These are phyloP conservation scores for Chamaenerion angustifolium DNA, from an alignment of 345 rosid species.

Conservation along the genomic window DNA sequence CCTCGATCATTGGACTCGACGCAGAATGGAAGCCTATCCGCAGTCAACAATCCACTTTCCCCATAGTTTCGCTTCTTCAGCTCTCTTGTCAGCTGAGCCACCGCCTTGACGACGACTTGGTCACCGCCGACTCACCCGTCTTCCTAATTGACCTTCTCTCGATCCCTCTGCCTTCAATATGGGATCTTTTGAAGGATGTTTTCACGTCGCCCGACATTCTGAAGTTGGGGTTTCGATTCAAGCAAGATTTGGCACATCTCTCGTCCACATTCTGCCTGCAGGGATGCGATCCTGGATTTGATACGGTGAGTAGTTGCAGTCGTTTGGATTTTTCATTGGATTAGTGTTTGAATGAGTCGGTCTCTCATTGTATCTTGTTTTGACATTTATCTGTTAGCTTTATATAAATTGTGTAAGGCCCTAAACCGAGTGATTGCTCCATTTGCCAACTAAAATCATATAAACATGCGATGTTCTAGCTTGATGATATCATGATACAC, in stretches of 20 bases:
- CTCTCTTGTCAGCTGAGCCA: constrained; percentile 46
- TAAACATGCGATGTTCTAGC: no score
- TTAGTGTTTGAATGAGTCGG: neutral
- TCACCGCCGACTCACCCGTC: constrained; percentile 27
- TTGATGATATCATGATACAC: neutral
- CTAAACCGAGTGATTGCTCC: no score
- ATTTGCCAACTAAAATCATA: no score
- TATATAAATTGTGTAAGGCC: no score
- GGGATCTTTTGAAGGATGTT: constrained; percentile 47
- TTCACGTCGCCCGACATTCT: constrained; percentile 58
- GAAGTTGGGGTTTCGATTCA: constrained; percentile 71
- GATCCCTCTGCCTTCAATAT: constrained; percentile 38
- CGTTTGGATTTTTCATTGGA: neutral
- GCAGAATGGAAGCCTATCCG: constrained; percentile 81
- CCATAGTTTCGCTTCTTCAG: constrained; percentile 67
- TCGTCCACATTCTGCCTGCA: constrained; percentile 60
- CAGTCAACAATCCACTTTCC: constrained; percentile 26
- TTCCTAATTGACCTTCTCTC: constrained; percentile 57
- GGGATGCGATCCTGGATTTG: constrained; percentile 56
- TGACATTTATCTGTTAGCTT: no score
- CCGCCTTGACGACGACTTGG: constrained; percentile 6
- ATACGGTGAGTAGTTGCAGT: constrained; percentile 25
- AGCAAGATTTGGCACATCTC: constrained; percentile 73
- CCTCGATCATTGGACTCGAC: constrained; percentile 59
- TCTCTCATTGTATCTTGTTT: no score